A percentile compares a stretch with the other conserved stretches of the same genome.
phyloP scores from a whole-genome alignment of 345 rosid genomes.

The Salix dunnii region DNA sequence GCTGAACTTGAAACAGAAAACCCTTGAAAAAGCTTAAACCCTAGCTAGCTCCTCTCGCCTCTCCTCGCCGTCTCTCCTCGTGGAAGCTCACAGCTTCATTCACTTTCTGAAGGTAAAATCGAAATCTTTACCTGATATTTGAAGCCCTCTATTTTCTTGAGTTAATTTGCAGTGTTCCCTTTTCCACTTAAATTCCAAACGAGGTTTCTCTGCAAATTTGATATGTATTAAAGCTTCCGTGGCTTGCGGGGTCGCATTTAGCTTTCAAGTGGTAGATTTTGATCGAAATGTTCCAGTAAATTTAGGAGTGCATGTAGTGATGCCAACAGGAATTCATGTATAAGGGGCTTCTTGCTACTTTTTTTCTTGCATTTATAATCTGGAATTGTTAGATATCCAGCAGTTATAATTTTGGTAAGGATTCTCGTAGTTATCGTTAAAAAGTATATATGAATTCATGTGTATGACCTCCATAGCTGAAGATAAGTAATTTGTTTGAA shows the following conservation, averaged over 20 bases:
- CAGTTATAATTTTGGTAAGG: not conserved
- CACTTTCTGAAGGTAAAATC: not conserved
- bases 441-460: not conserved
- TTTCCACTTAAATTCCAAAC: not conserved
- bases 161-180: not conserved
- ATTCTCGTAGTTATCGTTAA: not conserved
- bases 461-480: not conserved
- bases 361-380: too few relatives aligned
- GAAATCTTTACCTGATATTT: not conserved
- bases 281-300: not conserved
- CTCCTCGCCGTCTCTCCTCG: not conserved
- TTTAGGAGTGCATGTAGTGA: not conserved
- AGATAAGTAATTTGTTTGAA: not conserved
- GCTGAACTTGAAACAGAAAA: not conserved
- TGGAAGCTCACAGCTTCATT: not conserved
- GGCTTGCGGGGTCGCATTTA: not conserved
- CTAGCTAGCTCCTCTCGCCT: not conserved
- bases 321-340: not conserved
- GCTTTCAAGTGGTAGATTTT: not conserved
- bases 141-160: not conserved
- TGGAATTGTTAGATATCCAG: not conserved
- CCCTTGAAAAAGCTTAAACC: not conserved
- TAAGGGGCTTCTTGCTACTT: not conserved
- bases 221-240: not conserved
- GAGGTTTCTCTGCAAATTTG: not conserved